phyloP scores from a whole-genome alignment of 2,329 filamentous ascomycete genomes.

The Rhinocladiella similis region DNA sequence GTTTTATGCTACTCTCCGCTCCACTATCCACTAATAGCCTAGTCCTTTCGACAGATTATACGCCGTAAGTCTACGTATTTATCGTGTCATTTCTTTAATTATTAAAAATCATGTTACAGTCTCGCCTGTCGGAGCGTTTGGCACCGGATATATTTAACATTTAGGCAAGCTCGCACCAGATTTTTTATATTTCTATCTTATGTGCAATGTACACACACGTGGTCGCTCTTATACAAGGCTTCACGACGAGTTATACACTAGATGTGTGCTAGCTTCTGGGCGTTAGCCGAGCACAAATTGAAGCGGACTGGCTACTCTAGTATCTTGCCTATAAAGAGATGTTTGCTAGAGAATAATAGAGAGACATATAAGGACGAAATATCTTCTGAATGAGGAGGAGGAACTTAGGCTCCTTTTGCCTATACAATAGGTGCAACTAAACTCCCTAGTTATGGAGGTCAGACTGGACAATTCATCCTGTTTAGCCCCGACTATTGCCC shows the following conservation, averaged over 20 bases:
- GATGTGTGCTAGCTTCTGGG: constrained; percentile 1
- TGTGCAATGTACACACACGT: constrained; percentile 5
- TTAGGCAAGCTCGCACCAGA: constrained; percentile 88
- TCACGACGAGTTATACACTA: constrained; percentile 3
- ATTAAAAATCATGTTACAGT: background rate
- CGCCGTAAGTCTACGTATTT: constrained; percentile 2
- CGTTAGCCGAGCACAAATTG: constrained; percentile 3
- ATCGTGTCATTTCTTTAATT: background rate
- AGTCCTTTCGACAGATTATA: too few species aligned
- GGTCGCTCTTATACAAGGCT: constrained; percentile 1
- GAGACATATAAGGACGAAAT: too few species aligned
- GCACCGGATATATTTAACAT: constrained; percentile 81
- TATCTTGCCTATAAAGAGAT: too few species aligned
- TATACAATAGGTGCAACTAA: too few species aligned
- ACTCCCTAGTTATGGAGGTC: too few species aligned
- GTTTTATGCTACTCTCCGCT: too few species aligned
- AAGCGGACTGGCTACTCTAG: background rate
- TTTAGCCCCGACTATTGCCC: too few species aligned
- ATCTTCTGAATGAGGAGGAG: too few species aligned
- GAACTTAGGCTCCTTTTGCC: too few species aligned
- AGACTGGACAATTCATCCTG: too few species aligned
- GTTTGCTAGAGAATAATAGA: too few species aligned
- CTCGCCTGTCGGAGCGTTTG: constrained; percentile 75
- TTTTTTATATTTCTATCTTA: constrained; percentile 69
- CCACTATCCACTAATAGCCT: too few species aligned